Evolutionary conservation across 1,284 basidiomycete species (phyloP).

Genomic region (Puccinia sorghi): DNA sequence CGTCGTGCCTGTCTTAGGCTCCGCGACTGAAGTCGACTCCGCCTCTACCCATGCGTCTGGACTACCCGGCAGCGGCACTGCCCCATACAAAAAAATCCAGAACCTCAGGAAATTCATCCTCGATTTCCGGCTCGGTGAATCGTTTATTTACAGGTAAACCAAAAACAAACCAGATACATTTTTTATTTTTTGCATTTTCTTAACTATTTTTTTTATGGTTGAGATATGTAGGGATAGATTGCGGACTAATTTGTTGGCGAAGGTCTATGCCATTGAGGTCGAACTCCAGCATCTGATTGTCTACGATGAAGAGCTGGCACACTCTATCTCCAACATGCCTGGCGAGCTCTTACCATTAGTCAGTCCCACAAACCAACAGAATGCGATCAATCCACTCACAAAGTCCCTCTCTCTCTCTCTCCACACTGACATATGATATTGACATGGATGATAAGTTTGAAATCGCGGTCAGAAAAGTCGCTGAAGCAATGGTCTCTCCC

Average conservation of each 20-base stretch:
- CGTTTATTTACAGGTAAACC: slow-evolving; percentile 78
- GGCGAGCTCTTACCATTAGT: slow-evolving; percentile 87
- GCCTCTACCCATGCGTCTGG: neutral
- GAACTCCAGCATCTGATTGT: slow-evolving; percentile 85
- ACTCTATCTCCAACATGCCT: slow-evolving; percentile 83
- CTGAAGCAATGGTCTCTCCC: slow-evolving; percentile 54
- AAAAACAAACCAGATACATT: neutral
- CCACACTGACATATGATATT: too few relatives aligned
- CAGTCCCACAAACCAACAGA: slow-evolving; percentile 52
- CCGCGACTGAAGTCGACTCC: neutral
- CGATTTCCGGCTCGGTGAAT: slow-evolving; percentile 79
- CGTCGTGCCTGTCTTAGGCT: slow-evolving; percentile 32
- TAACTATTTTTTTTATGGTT: slow-evolving; percentile 31
- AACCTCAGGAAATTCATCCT: slow-evolving; percentile 79
- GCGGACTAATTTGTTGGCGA: slow-evolving; percentile 82
- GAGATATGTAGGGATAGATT: slow-evolving; percentile 72
- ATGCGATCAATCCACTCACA: neutral
- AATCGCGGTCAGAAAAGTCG: slow-evolving; percentile 68
- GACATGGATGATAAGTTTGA: slow-evolving; percentile 68
- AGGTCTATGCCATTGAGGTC: slow-evolving; percentile 87
- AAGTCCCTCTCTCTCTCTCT: too few relatives aligned
- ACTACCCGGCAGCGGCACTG: neutral
- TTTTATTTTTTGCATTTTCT: neutral
- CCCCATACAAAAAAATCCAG: slow-evolving; percentile 67
- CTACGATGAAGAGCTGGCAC: slow-evolving; percentile 90